Evolutionary conservation across 768 basidiomycete species (phyloP), one percentile per base, ranked within the genome.

Genomic region (Termitomyces sp.): DNA sequence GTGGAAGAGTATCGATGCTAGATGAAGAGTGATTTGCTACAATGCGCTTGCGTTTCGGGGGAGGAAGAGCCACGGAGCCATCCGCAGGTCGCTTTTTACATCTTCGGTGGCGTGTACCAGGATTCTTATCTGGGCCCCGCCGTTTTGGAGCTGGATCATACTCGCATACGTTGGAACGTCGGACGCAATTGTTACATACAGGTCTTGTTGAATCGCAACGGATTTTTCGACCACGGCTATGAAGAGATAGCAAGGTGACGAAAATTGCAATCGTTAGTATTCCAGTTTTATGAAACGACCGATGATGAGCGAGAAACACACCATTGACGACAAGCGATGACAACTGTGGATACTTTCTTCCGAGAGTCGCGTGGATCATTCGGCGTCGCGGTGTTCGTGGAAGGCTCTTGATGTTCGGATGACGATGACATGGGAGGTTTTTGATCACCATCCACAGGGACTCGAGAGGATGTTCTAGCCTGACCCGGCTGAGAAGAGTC

Each of bases 261-360:
- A 69, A 65, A 66, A 63, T 63, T 63, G 60, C 55, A 60, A 60
- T 65, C 67, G 66, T 75, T 59, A 74, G 70, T 66, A 68, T 70
- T 69, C 61, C 69, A 68, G 71, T 59, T 74, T 75, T 74, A 73
- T 76, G 70, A 70, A 75, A 70, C 62, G 53, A 55, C 55, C 32
- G 65, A 65, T 66, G 68, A 66, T 63, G 67, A 66, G 67, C 65
- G 59, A 40, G 61, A 60, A 62, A 77, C 87, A 68, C 70, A 91
- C 89, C 89, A 92, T 71, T 90, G 88, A 61, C 85, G 85, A 78
- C 90, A 92, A 62, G 90, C 89, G 74, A 92, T 89, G 73, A 92
- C 89, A 67, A 84, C 81, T 64, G 76, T 81, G 12, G 87, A 85
- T 74, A 76, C 74, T 71, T 85, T 82, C 70, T 81, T 85, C 67